Evolutionary conservation across 208 protist species (phyloP).

Genomic region (Trypanosoma scelopori): DNA sequence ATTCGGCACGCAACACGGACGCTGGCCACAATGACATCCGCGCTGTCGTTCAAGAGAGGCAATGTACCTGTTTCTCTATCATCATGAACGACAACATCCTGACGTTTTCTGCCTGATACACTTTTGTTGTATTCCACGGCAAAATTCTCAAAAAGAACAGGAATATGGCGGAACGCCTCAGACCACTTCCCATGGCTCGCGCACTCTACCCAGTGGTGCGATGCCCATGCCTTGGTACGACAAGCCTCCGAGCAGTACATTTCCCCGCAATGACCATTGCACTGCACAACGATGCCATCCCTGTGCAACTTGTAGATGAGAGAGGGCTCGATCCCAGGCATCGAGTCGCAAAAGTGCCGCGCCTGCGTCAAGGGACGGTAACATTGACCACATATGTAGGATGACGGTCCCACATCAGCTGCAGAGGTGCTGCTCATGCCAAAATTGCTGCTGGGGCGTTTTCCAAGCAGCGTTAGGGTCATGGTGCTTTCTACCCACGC

Average conservation of each 20-base stretch:
- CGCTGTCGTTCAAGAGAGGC: slow-evolving; percentile 19
- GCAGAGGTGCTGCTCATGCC: not conserved
- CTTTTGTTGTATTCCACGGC: not conserved
- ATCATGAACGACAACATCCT: not conserved
- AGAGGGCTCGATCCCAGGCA: slow-evolving; percentile 35
- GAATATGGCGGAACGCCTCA: slow-evolving; percentile 25
- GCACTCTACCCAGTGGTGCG: slow-evolving; percentile 83
- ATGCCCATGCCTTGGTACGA: slow-evolving; percentile 61
- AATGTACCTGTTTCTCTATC: not conserved
- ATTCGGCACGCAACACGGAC: slow-evolving; percentile 66
- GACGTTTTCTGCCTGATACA: not conserved
- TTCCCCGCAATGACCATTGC: slow-evolving; percentile 51
- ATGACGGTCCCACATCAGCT: not conserved
- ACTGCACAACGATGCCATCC: slow-evolving; percentile 38
- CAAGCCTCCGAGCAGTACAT: slow-evolving; percentile 76
- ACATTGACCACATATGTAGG: slow-evolving; percentile 56
- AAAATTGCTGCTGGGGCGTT: not conserved
- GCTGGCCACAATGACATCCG: slow-evolving; percentile 40
- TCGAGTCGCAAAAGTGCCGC: slow-evolving; percentile 28
- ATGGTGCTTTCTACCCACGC: slow-evolving; percentile 24
- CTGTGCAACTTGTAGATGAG: slow-evolving; percentile 44
- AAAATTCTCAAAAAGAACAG: slow-evolving; percentile 17
- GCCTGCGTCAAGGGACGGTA: slow-evolving; percentile 43
- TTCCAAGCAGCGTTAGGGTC: slow-evolving; percentile 8
- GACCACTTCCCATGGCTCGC: slow-evolving; percentile 56